These are phyloP conservation scores for Malassezia yamatoensis DNA, from an alignment of 1,284 basidiomycete genomes.

Conservation along the genomic window DNA sequence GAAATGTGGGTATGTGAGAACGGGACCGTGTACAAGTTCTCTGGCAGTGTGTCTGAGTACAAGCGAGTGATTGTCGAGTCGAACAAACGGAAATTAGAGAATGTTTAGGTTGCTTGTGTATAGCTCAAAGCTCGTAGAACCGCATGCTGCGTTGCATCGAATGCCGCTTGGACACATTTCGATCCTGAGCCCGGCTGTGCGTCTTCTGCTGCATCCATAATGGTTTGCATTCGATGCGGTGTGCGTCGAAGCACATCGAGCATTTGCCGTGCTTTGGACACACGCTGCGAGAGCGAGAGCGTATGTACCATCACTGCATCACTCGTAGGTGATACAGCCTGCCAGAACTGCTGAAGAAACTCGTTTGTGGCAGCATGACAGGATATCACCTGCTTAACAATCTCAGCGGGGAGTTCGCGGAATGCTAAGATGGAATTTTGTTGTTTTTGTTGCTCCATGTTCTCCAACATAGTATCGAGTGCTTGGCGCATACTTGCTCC, in stretches of 20 bases:
- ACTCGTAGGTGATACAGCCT: constrained; percentile 64
- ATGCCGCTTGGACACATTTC: constrained; percentile 7
- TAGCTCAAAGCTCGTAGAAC: constrained; percentile 7
- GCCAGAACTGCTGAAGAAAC: constrained; percentile 92
- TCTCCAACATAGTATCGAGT: constrained; percentile 16
- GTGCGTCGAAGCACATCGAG: neutral
- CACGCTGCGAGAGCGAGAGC: neutral
- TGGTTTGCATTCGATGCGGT: neutral
- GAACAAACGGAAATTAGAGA: constrained; percentile 24
- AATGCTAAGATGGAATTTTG: neutral
- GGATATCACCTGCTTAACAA: constrained; percentile 71
- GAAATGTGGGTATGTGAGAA: constrained; percentile 65
- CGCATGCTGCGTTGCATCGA: constrained; percentile 3
- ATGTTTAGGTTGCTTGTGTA: constrained; percentile 4
- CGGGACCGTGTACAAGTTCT: constrained; percentile 70
- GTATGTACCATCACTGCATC: neutral
- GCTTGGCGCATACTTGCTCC: constrained; percentile 1
- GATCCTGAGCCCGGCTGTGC: constrained; percentile 7
- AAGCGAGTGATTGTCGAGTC: constrained; percentile 57
- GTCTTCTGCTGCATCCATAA: constrained; percentile 6
- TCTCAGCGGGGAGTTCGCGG: constrained; percentile 58
- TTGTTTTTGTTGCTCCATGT: constrained; percentile 14
- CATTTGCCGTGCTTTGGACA: constrained; percentile 6
- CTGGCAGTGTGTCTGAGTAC: constrained; percentile 80
- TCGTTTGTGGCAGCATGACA: constrained; percentile 88